Evolutionary conservation across 345 rosid species (phyloP).

Genomic region (Aurinia saxatilis): DNA sequence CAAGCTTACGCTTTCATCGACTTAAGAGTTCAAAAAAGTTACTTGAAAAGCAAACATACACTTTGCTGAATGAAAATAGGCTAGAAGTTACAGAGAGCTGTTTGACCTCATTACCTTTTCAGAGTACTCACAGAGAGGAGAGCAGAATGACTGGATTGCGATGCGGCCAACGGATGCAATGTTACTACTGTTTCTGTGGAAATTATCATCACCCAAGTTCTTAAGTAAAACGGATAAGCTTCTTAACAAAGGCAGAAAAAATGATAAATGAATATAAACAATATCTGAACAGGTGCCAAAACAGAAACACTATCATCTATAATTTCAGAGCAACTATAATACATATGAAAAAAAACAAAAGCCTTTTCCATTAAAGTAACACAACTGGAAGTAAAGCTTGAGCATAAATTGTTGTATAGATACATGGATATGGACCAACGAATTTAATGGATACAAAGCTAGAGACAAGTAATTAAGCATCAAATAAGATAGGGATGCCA

Average conservation of each 20-base stretch:
- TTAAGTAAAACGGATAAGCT: too few species aligned
- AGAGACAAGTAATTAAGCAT: not conserved
- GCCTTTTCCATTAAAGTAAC: not conserved
- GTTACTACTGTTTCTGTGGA: conserved; percentile 47
- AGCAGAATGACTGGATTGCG: conserved; percentile 83
- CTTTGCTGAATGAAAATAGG: not conserved
- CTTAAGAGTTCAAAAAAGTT: not conserved
- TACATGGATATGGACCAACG: not conserved
- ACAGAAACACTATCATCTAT: not conserved
- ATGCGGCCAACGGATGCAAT: conserved; percentile 53
- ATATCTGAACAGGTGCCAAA: not conserved
- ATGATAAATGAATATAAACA: not conserved
- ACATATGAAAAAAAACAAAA: not conserved
- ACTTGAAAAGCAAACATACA: not conserved
- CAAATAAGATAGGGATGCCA: conserved; percentile 10
- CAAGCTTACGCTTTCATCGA: not conserved
- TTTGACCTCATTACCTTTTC: conserved; percentile 42
- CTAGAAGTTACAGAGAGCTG: conserved; percentile 6
- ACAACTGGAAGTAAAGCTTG: too few species aligned
- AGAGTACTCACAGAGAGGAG: conserved; percentile 73
- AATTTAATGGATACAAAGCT: not conserved
- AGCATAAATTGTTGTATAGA: not conserved
- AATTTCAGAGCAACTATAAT: not conserved
- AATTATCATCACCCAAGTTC: conserved; percentile 1
- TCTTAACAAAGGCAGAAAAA: not conserved